A percentile compares a stretch with the other conserved stretches of the same genome.
Evolutionary conservation across 805 yeast genomes (phyloP).

Genomic region (Pichia deserticola): DNA sequence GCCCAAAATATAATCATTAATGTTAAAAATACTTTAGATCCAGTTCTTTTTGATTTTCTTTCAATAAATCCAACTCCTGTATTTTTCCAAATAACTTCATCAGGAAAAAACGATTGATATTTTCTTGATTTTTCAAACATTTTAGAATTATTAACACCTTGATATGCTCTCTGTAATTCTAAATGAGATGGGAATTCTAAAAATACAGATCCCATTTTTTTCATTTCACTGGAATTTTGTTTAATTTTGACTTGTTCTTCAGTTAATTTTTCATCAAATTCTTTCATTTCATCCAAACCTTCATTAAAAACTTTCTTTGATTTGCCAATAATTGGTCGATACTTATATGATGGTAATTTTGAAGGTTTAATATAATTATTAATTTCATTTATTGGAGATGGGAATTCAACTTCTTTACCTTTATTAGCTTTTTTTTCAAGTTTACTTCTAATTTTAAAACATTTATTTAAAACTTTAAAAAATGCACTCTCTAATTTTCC

Average conservation of each 20-base stretch:
- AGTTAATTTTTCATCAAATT: slow-evolving; percentile 59
- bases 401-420: slow-evolving; percentile 42
- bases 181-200: slow-evolving; percentile 76
- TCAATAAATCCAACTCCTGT: slow-evolving; percentile 48
- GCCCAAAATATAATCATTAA: slow-evolving; percentile 83
- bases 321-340: slow-evolving; percentile 64
- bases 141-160: slow-evolving; percentile 57
- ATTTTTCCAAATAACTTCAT: slow-evolving; percentile 80
- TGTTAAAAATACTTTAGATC: slow-evolving; percentile 59
- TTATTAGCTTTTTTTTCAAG: slow-evolving; percentile 33
- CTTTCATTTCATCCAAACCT: slow-evolving; percentile 58
- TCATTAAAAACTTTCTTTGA: slow-evolving; percentile 82
- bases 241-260: slow-evolving; percentile 41
- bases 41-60: slow-evolving; percentile 48
- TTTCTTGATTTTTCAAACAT: slow-evolving; percentile 39
- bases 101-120: slow-evolving; percentile 63
- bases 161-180: slow-evolving; percentile 85
- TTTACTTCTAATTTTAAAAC: slow-evolving; percentile 49
- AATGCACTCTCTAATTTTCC: slow-evolving; percentile 59
- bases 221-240: slow-evolving; percentile 37
- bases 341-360: slow-evolving; percentile 78
- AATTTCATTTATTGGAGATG: slow-evolving; percentile 50
- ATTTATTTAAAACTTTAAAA: slow-evolving; percentile 51
- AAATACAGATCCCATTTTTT: slow-evolving; percentile 62
- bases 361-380: slow-evolving; percentile 57